Evolutionary conservation across 805 yeast species (phyloP).

Genomic region (Hermanozyma aechmeae): DNA sequence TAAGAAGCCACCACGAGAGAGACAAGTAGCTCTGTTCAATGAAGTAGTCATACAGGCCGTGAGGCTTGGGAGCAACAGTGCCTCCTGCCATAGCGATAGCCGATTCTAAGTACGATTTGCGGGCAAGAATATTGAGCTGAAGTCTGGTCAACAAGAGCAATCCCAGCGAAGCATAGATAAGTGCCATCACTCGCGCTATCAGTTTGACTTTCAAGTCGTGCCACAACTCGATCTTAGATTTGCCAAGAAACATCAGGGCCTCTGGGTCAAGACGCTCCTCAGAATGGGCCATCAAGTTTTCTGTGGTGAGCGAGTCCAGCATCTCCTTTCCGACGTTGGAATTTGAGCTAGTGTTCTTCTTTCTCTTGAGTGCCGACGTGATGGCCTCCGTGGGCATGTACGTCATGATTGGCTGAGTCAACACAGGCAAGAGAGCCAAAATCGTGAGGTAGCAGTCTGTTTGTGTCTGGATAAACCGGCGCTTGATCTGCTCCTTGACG

Average conservation of each 20-base stretch:
- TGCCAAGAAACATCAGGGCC: constrained; percentile 14
- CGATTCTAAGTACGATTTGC: constrained; percentile 74
- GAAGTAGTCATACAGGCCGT: constrained; percentile 33
- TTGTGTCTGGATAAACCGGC: constrained; percentile 86
- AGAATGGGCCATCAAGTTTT: constrained; percentile 25
- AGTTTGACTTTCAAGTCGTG: constrained; percentile 67
- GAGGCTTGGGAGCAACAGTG: constrained; percentile 8
- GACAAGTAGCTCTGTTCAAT: constrained; percentile 79
- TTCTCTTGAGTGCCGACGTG: constrained; percentile 58
- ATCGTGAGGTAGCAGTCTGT: constrained; percentile 81
- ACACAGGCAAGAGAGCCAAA: constrained; percentile 70
- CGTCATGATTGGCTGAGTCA: constrained; percentile 54
- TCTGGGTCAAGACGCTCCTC: constrained; percentile 16
- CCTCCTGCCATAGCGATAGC: constrained; percentile 65
- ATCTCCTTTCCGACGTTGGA: constrained; percentile 11
- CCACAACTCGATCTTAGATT: constrained; percentile 58
- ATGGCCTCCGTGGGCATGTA: constrained; percentile 63
- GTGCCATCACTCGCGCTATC: constrained; percentile 61
- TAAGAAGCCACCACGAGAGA: constrained; percentile 88
- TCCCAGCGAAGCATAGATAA: constrained; percentile 59
- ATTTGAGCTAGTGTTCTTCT: constrained; percentile 28
- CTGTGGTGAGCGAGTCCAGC: constrained; percentile 37
- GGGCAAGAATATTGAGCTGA: constrained; percentile 81
- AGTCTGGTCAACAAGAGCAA: constrained; percentile 72
- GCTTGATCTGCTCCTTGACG: constrained; percentile 47